phyloP scores from a whole-genome alignment of 768 basidiomycete species.

The Boletus huronensis region DNA sequence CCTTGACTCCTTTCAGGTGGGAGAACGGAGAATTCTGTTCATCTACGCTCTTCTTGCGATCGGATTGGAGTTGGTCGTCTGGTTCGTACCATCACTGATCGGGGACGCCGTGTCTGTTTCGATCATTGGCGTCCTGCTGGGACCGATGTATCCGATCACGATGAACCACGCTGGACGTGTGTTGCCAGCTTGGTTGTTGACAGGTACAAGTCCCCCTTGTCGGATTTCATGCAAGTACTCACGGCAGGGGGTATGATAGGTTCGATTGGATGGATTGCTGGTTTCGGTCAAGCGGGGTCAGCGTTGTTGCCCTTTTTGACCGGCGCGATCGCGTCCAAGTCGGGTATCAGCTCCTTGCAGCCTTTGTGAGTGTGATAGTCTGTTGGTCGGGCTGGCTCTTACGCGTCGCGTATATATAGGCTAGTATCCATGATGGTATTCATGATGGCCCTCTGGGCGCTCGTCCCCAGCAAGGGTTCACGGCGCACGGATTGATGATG shows the following conservation, averaged over 20 bases:
- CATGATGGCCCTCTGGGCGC: constrained; percentile 41
- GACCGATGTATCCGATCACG: constrained; percentile 51
- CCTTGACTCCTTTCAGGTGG: constrained; percentile 35
- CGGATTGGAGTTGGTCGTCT: constrained; percentile 53
- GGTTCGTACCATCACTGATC: constrained; percentile 53
- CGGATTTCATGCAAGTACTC: neutral
- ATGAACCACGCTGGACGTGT: constrained; percentile 55
- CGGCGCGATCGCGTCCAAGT: constrained; percentile 59
- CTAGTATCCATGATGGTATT: constrained; percentile 41
- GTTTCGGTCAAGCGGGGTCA: constrained; percentile 61
- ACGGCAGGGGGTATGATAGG: constrained; percentile 7
- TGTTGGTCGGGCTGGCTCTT: neutral
- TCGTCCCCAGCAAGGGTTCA: constrained; percentile 34
- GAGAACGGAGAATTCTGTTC: constrained; percentile 51
- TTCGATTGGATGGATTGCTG: neutral
- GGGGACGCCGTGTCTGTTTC: constrained; percentile 54
- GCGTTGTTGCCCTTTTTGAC: constrained; percentile 72
- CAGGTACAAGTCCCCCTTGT: constrained; percentile 29
- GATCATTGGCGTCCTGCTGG: constrained; percentile 52
- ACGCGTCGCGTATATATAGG: constrained; percentile 9
- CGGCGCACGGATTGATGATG: constrained; percentile 16
- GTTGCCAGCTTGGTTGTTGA: constrained; percentile 61
- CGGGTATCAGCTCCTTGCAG: constrained; percentile 47
- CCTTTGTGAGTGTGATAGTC: constrained; percentile 22
- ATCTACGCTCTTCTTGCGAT: constrained; percentile 52